Base-by-base conservation (phyloP, 129 eudicot genomes). In the Artemisia annua region DNA sequence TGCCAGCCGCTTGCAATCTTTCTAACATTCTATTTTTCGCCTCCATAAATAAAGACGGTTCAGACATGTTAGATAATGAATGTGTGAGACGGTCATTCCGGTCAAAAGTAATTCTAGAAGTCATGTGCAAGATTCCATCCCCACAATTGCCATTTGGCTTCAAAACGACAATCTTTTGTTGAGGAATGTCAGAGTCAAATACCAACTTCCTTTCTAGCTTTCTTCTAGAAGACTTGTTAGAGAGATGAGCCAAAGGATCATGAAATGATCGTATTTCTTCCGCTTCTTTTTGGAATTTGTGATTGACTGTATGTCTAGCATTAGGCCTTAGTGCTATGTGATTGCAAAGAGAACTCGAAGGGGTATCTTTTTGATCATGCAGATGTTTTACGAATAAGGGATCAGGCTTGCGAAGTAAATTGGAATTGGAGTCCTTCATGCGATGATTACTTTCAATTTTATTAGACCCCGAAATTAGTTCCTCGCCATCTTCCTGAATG, bases 21-120 rank as follows among this genome's bases (percentile, higher is more conserved):
- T 83, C 88, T 20, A 88, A 83, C 43, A 94, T 80, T 66, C 87
- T 83, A 79, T 84, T 84, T 64, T 88, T 90, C 48, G 96, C 93
- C 77, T 90, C 93, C 69, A 69, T 86, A 69, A 74, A 84, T 30
- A 90, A 75, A 70, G 87, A 83, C 7, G 88, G 79, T 76, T 87
- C 96, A 30, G 76, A 28, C 19, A 69, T 43, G 50, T 60, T 35
- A 16, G 83, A 77, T 5, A 82, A 54, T 57, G 82, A 75, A 63
- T 64, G 71, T 64, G 69, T 78, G 44, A 58, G 57, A 56, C 71
- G 74, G 35, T 71, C 84, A 70, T 69, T 65, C 59, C 65, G 39
- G 73, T 26, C 75, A 59, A 64, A 32, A 32, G 74, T 61, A 15
- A 79, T 84, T 61, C 79, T 63, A 9, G 81, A 73, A 63, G 85